Percentiles rank a stretch among this genome's conserved stretches.
phyloP scores from a whole-genome alignment of 1,139 yeast species.

The Zygoascus sp. region DNA sequence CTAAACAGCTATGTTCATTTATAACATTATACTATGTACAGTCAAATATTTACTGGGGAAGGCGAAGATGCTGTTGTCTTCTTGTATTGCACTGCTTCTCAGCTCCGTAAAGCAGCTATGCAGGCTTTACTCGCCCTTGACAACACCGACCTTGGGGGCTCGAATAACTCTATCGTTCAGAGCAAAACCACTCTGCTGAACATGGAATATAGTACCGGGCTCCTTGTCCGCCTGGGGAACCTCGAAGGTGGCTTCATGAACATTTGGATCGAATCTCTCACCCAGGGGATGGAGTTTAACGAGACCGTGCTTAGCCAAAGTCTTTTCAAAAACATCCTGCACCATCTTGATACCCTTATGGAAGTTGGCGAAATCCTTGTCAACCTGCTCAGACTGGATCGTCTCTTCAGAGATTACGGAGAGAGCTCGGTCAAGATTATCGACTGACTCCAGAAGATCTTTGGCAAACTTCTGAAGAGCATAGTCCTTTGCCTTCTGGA shows the following conservation, averaged over 20 bases:
- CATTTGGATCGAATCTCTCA: constrained; percentile 83
- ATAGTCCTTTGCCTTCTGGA: constrained; percentile 82
- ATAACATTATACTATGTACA: neutral
- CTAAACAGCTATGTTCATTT: neutral
- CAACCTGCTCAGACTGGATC: constrained; percentile 31
- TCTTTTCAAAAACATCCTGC: constrained; percentile 78
- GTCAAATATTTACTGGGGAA: neutral
- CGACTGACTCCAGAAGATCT: constrained; percentile 84
- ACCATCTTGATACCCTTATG: constrained; percentile 93
- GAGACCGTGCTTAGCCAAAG: constrained; percentile 75
- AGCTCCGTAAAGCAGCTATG: neutral
- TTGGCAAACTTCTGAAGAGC: constrained; percentile 91
- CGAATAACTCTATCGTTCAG: constrained; percentile 84
- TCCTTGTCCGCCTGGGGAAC: constrained; percentile 83
- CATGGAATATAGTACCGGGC: constrained; percentile 90
- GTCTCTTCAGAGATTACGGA: constrained; percentile 63
- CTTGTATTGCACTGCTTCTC: constrained; percentile 11
- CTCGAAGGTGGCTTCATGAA: constrained; percentile 91
- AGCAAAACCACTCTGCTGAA: constrained; percentile 86
- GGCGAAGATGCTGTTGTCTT: neutral
- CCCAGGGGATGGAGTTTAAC: constrained; percentile 79
- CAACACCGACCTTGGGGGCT: constrained; percentile 96
- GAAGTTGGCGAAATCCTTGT: constrained; percentile 63
- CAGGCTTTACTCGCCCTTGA: constrained; percentile 43
- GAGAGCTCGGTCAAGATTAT: constrained; percentile 86